Percentiles rank a stretch among this genome's conserved stretches.
These are phyloP conservation scores for Arthrocladium fulminans DNA, from an alignment of 2,329 filamentous ascomycete genomes.

Conservation along the genomic window DNA sequence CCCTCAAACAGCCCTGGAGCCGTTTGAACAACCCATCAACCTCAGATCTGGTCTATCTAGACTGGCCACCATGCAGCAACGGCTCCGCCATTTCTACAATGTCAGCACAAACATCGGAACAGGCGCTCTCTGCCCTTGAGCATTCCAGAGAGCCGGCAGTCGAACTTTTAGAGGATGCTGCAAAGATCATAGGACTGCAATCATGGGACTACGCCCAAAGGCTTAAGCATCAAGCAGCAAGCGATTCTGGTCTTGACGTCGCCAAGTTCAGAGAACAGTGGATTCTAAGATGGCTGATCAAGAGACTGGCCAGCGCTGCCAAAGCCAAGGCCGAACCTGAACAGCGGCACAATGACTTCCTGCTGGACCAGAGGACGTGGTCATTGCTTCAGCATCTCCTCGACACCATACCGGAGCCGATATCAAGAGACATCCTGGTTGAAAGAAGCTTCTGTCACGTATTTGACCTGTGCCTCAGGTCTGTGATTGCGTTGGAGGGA, in stretches of 20 bases:
- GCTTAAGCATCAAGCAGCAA: constrained; percentile 15
- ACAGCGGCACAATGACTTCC: background rate
- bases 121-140: constrained; percentile 30
- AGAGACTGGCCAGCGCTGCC: constrained; percentile 41
- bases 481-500: background rate
- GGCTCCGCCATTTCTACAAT: constrained; percentile 3
- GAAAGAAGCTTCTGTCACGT: constrained; percentile 15
- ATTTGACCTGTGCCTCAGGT: background rate
- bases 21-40: too few species aligned
- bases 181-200: constrained; percentile 35
- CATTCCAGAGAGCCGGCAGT: constrained; percentile 33
- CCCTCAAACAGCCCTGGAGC: too few species aligned
- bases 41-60: background rate
- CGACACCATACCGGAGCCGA: constrained; percentile 12
- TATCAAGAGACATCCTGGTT: constrained; percentile 16
- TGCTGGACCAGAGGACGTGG: constrained; percentile 13
- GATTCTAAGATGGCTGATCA: constrained; percentile 58
- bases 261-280: constrained; percentile 49
- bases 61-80: background rate
- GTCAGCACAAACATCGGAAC: constrained; percentile 16
- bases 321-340: background rate
- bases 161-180: constrained; percentile 35
- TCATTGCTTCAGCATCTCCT: constrained; percentile 16
- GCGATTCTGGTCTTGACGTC: background rate
- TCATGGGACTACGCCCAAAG: constrained; percentile 28